Conservation (phyloP, 331 rosid species). For the Ulmus americana region DNA sequence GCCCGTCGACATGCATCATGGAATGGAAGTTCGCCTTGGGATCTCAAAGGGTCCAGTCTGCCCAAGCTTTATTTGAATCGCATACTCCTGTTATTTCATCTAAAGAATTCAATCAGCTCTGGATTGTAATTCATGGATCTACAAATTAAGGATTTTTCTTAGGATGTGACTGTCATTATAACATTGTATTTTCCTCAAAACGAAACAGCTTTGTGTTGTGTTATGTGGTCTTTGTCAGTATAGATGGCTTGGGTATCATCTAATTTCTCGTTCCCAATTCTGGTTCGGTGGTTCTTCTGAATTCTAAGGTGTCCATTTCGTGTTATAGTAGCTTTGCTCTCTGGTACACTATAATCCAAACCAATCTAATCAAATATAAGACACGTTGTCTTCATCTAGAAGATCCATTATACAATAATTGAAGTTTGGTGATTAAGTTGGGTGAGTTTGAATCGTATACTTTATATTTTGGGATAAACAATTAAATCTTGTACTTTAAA, state of each 20-base stretch:
- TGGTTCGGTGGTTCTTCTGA: not conserved
- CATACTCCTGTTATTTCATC: not conserved
- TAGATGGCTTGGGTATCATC: not conserved
- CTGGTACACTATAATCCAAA: no score
- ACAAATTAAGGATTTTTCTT: not conserved
- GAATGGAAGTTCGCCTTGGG: slow-evolving; percentile 84
- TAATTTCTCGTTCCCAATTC: not conserved
- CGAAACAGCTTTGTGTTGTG: not conserved
- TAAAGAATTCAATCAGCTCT: slow-evolving; percentile 8
- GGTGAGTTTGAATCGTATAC: no score
- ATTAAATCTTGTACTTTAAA: not conserved
- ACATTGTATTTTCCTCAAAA: not conserved
- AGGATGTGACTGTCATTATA: not conserved
- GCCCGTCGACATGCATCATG: slow-evolving; percentile 76
- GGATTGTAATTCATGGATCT: slow-evolving; percentile 10
- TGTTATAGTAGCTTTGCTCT: no score
- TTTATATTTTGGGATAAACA: no score
- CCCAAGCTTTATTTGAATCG: slow-evolving; percentile 52
- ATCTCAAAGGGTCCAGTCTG: slow-evolving; percentile 70
- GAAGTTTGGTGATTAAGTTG: no score
- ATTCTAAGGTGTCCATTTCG: no score
- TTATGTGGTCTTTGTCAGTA: not conserved
- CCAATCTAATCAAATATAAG: no score
- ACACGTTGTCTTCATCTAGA: no score
- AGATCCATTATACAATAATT: no score